Conservation (phyloP, 805 yeast species). For the Hermanozyma aechmeae region DNA sequence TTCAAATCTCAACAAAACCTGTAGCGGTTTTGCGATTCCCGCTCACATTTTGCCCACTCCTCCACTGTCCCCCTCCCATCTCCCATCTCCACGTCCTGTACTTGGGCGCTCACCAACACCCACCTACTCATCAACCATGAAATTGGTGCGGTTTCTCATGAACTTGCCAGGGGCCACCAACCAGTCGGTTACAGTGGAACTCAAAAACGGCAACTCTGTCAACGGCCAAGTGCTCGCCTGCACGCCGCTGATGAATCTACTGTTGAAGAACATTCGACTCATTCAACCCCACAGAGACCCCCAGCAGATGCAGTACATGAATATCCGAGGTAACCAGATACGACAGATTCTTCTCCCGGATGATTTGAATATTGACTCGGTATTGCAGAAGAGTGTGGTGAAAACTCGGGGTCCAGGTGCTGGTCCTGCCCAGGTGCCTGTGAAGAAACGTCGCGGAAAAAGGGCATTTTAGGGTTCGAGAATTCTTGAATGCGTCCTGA, state of each 20-base stretch:
- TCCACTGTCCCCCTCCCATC: too few species aligned
- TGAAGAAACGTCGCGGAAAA: conserved; percentile 7
- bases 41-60: too few species aligned
- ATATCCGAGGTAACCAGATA: conserved; percentile 82
- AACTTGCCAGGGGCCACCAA: conserved; percentile 54
- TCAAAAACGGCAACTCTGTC: conserved; percentile 83
- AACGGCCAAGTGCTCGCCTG: conserved; percentile 81
- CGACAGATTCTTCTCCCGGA: conserved; percentile 82
- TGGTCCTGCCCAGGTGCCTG: conserved; percentile 23
- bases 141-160: conserved; percentile 70
- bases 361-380: conserved; percentile 61
- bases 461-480: conserved; percentile 3
- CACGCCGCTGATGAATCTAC: conserved; percentile 85
- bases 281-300: conserved; percentile 66
- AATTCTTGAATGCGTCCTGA: too few species aligned
- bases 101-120: too few species aligned
- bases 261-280: conserved; percentile 71
- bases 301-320: conserved; percentile 63
- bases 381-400: conserved; percentile 44
- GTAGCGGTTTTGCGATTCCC: too few species aligned
- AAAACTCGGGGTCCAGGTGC: conserved; percentile 35
- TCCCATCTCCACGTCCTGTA: too few species aligned
- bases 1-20: too few species aligned
- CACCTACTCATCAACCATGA: too few species aligned
- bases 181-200: conserved; percentile 83